Evolutionary conservation across 2,329 filamentous ascomycete genomes (phyloP), one percentile per base, ranked within the genome.

Genomic region (Penicillium sp.): DNA sequence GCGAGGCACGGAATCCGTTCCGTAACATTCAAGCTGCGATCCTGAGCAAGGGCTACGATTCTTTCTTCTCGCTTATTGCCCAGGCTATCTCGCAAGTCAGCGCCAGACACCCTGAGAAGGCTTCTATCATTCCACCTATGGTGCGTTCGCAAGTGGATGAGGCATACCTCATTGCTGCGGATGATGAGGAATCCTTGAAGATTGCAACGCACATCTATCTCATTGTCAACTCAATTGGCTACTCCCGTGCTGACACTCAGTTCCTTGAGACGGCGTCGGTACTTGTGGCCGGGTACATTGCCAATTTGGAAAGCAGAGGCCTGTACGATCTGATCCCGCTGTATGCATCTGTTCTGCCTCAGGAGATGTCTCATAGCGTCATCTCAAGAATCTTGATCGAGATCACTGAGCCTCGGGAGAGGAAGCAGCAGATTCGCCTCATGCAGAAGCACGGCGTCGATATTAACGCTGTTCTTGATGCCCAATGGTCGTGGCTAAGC

Each of bases 321-420:
- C 83, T 94, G 48, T 84, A 88, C 53, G 86, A 92, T 56, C 75
- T 94, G 38, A 88, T 96, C 49, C 92, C 94, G 0, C 76, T 95
- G 0, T 99, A 99, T 69, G 92, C 89, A 56, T 90, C 90, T 8
- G 86, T 90, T 62, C 78, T 99, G 11, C 79, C 83, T 9, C 74
- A 79, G 6, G 76, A 83, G 11, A 81, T 87, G 56, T 80, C 81
- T 55, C 85, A 90, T 60, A 81, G 85, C 48, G 86, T 87, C 14
- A 79, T 99, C 44, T 89, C 87, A 51, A 82, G 84, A 46, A 88
- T 95, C 50, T 75, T 96, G 49, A 86, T 91, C 44, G 83, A 89
- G 41, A 81, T 96, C 48, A 80, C 81, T 25, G 82, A 88, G 39
- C 72, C 77, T 7, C 76, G 82, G 7, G 83, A 88, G 54, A 86